These are phyloP conservation scores for Papiliotrema fonsecae DNA, from an alignment of 1,284 basidiomycete genomes.

Conservation along the genomic window DNA sequence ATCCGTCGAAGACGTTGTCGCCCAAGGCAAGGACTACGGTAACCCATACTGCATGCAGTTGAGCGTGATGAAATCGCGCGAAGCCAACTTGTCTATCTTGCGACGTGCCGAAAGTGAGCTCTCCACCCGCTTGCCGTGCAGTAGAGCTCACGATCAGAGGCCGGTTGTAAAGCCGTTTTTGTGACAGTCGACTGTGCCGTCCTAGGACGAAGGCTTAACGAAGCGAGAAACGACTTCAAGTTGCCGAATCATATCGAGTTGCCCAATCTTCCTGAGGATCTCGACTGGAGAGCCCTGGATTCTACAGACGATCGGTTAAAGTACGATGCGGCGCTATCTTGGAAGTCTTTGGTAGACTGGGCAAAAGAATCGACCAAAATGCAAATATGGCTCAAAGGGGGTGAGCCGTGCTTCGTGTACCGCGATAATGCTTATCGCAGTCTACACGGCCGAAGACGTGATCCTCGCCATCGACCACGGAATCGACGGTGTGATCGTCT, in stretches of 20 bases:
- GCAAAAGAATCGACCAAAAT: background rate
- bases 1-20: slow-evolving; percentile 25
- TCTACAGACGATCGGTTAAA: slow-evolving; percentile 10
- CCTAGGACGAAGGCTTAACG: slow-evolving; percentile 23
- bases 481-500: slow-evolving; percentile 45
- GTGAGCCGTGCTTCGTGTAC: background rate
- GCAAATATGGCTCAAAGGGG: background rate
- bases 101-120: slow-evolving; percentile 21
- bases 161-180: slow-evolving; percentile 21
- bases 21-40: slow-evolving; percentile 9
- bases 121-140: background rate
- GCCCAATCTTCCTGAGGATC: slow-evolving; percentile 14
- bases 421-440: background rate
- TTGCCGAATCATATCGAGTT: slow-evolving; percentile 9
- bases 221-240: slow-evolving; percentile 16
- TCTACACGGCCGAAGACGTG: background rate
- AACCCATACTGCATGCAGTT: slow-evolving; percentile 28
- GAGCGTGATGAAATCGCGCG: slow-evolving; percentile 20
- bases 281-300: slow-evolving; percentile 8
- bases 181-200: slow-evolving; percentile 27
- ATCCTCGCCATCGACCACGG: background rate
- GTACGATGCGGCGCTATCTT: slow-evolving; percentile 2
- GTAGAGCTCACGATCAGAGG: slow-evolving; percentile 4
- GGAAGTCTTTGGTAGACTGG: background rate
- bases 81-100: slow-evolving; percentile 20